A percentile compares a stretch with the other conserved stretches of the same genome.
phyloP scores from a whole-genome alignment of 139 green algal species.

The Eudorina sp. region DNA sequence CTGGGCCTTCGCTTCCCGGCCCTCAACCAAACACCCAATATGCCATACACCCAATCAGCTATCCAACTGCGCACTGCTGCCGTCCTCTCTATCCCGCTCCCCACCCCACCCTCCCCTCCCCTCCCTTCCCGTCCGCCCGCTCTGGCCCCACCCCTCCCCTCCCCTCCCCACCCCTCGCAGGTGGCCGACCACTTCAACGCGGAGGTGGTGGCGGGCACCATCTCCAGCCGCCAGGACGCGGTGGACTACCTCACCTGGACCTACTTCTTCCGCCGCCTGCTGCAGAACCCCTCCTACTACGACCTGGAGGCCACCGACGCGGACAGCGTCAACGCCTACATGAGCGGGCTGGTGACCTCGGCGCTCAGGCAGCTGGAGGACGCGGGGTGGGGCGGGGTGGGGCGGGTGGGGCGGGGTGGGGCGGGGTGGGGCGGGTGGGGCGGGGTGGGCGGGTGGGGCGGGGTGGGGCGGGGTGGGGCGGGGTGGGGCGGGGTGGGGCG shows the following conservation, averaged over 20 bases:
- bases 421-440: not conserved
- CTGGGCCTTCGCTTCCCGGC: too few relatives aligned
- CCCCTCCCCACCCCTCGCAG: slow-evolving; percentile 25
- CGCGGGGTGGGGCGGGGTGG: slow-evolving; percentile 75
- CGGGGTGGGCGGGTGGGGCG: not conserved
- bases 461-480: too few relatives aligned
- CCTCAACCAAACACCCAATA: too few relatives aligned
- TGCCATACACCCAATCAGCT: too few relatives aligned
- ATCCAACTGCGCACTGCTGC: too few relatives aligned
- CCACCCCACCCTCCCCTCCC: not conserved
- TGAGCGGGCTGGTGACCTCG: slow-evolving; percentile 84
- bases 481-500: too few relatives aligned
- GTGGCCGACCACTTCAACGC: slow-evolving; percentile 97
- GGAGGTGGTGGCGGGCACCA: slow-evolving; percentile 90
- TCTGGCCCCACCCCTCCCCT: not conserved
- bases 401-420: not conserved
- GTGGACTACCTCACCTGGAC: slow-evolving; percentile 98
- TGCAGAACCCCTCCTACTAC: slow-evolving; percentile 97
- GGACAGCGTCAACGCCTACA: slow-evolving; percentile 79
- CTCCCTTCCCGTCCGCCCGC: not conserved
- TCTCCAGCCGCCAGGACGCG: slow-evolving; percentile 83
- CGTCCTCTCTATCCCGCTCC: not conserved
- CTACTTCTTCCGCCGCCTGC: slow-evolving; percentile 85
- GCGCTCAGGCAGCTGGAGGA: slow-evolving; percentile 83
- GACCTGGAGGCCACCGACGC: slow-evolving; percentile 76